phyloP scores from a whole-genome alignment of 1,284 basidiomycete species.

The Malassezia dermatis region DNA sequence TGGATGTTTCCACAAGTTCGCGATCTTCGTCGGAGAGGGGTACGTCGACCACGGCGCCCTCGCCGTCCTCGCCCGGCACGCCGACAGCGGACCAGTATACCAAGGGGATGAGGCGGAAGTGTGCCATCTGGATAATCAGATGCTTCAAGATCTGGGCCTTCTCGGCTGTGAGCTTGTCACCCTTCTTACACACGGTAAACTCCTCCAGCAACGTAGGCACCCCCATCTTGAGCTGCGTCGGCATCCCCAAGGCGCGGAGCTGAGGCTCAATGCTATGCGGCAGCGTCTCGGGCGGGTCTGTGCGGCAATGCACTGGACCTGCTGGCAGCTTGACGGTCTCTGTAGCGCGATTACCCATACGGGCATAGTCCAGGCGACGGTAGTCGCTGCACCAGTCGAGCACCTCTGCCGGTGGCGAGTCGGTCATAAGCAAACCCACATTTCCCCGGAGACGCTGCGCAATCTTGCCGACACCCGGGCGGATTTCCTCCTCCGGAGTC shows the following conservation, averaged over 20 bases:
- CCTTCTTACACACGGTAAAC: constrained; percentile 74
- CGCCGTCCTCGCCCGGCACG: constrained; percentile 24
- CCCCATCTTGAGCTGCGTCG: constrained; percentile 72
- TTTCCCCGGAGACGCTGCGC: constrained; percentile 84
- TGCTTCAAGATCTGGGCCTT: constrained; percentile 46
- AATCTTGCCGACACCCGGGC: constrained; percentile 66
- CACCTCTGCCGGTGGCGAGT: constrained; percentile 75
- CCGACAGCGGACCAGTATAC: constrained; percentile 39
- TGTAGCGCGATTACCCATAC: constrained; percentile 69
- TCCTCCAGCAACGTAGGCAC: constrained; percentile 67
- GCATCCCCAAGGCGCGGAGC: constrained; percentile 76
- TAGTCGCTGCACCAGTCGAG: constrained; percentile 89
- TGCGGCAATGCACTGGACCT: constrained; percentile 41
- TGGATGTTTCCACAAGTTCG: constrained; percentile 21
- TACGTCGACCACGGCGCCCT: constrained; percentile 25
- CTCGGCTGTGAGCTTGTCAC: constrained; percentile 66
- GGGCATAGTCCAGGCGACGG: constrained; percentile 78
- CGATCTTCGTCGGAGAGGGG: constrained; percentile 26
- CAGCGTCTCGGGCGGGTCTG: constrained; percentile 57
- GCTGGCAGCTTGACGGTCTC: constrained; percentile 66
- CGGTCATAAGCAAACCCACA: constrained; percentile 83
- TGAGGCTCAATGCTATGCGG: constrained; percentile 96
- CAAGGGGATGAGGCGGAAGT: constrained; percentile 41
- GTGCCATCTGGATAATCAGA: constrained; percentile 39
- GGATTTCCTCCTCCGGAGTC: constrained; percentile 75